These are phyloP conservation scores for Fomes fomentarius DNA, from an alignment of 1,284 basidiomycete genomes.

Conservation along the genomic window DNA sequence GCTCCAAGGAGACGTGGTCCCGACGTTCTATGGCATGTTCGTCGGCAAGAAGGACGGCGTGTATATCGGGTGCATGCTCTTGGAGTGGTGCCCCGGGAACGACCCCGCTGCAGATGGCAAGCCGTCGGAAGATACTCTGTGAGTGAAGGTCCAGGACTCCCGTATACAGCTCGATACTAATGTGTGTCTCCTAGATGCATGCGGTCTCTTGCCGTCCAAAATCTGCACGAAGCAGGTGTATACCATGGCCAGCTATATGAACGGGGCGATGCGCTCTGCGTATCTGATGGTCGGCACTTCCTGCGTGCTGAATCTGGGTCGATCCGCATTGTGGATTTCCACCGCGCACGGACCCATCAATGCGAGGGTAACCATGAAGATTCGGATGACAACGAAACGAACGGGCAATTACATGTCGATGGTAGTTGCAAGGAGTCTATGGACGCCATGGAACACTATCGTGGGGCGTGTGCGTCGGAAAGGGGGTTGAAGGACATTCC, in stretches of 20 bases:
- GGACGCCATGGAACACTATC: conserved; percentile 5
- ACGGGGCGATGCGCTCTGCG: conserved; percentile 34
- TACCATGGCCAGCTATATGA: conserved; percentile 37
- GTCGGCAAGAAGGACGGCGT: conserved; percentile 9
- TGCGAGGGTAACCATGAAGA: conserved; percentile 3
- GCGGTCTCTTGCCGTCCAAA: conserved; percentile 36
- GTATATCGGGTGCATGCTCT: conserved; percentile 36
- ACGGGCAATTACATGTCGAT: not conserved
- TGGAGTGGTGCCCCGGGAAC: conserved; percentile 39
- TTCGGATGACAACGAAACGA: not conserved
- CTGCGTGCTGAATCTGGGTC: conserved; percentile 30
- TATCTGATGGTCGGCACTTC: conserved; percentile 34
- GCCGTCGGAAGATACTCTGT: conserved; percentile 11
- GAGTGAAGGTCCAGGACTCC: no score
- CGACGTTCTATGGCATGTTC: conserved; percentile 24
- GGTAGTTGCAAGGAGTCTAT: conserved; percentile 6
- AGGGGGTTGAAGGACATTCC: not conserved
- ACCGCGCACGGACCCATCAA: conserved; percentile 5
- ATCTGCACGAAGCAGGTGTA: conserved; percentile 40
- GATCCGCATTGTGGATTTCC: conserved; percentile 43
- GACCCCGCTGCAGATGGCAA: conserved; percentile 8
- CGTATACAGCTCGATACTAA: no score
- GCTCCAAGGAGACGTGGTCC: conserved; percentile 20
- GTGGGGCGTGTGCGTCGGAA: conserved; percentile 3
- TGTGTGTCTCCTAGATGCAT: no score